Evolutionary conservation across 805 yeast species (phyloP), one percentile per base, ranked within the genome.

Genomic region (Lipomyces lipofer): DNA sequence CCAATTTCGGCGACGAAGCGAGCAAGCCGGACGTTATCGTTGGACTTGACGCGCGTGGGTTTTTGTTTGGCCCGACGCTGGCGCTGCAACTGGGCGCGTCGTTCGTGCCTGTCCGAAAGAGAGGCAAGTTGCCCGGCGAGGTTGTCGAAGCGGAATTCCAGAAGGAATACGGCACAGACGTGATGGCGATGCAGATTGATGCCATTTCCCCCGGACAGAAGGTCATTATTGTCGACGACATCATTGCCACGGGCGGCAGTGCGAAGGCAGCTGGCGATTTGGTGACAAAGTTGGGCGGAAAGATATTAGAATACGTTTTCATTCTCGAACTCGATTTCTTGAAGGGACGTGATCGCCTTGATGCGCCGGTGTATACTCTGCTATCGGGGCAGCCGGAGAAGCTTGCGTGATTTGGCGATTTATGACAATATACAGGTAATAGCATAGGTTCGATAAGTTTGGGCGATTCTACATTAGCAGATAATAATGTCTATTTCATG

Each of bases 11-110:
- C 78, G 55, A 57, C 35, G 25, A 21, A 36, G 76, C 75, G 56
- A 75, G 76, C 59, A 80, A 84, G 62, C 82, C 95, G 59, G 97
- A 94, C 68, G 92, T 86, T 68, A 78, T 94, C 57, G 89, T 94
- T 47, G 99, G 98, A 44, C 79, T 94, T 63, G 99, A 94, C 73
- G 87, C 97, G 47, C 85, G 99, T 73, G 99, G 99, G 2, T 94
- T 94, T 71, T 77, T 94, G 54, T 92, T 94, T 67, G 99, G 98
- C 12, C 99, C 99, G 43, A 76, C 98, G 32, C 78, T 94, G 64
- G 99, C 99, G 7, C 78, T 94, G 61, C 92, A 88, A 52, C 72
- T 94, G 54, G 84, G 85, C 59, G 91, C 92, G 33, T 95, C 97
- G 8, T 94, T 94, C 66, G 86, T 92, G 49, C 98, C 99, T 22